Percentiles rank a stretch among this genome's conserved stretches.
Conservation (phyloP, 1,284 basidiomycete genomes). For the Singerocomus inundabilis region DNA sequence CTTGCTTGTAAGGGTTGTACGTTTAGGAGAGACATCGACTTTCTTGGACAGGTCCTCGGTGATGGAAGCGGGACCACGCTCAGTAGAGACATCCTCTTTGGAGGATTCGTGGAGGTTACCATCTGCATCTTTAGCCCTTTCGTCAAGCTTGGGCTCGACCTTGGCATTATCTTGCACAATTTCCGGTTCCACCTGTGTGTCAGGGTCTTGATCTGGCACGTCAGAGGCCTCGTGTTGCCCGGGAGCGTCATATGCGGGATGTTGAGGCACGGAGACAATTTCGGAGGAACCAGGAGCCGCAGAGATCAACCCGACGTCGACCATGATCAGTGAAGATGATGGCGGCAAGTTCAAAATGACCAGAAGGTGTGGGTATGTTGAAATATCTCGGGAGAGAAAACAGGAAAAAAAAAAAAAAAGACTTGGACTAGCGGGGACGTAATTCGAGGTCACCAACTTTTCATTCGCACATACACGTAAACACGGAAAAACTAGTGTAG, state of each 20-base stretch:
- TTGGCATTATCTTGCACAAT: conserved; percentile 24
- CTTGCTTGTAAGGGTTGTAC: conserved; percentile 40
- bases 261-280: conserved; percentile 25
- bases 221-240: conserved; percentile 53
- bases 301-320: conserved; percentile 39
- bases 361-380: conserved; percentile 14
- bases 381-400: conserved; percentile 14
- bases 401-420: conserved; percentile 20
- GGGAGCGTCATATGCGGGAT: conserved; percentile 33
- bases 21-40: conserved; percentile 24
- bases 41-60: conserved; percentile 25
- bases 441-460: conserved; percentile 9
- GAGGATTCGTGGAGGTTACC: conserved; percentile 11
- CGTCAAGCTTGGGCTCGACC: conserved; percentile 17
- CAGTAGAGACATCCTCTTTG: conserved; percentile 17
- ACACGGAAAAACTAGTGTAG: conserved; percentile 24
- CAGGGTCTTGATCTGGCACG: conserved; percentile 35
- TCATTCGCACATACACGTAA: conserved; percentile 22
- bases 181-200: conserved; percentile 28
- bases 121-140: conserved; percentile 13
- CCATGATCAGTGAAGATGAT: conserved; percentile 41
- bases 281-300: conserved; percentile 28
- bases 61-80: conserved; percentile 11
- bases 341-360: conserved; percentile 5
- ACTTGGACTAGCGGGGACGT: conserved; percentile 14